Evolutionary conservation across 2,329 filamentous ascomycete genomes (phyloP).

Genomic region (Trichothecium roseum): DNA sequence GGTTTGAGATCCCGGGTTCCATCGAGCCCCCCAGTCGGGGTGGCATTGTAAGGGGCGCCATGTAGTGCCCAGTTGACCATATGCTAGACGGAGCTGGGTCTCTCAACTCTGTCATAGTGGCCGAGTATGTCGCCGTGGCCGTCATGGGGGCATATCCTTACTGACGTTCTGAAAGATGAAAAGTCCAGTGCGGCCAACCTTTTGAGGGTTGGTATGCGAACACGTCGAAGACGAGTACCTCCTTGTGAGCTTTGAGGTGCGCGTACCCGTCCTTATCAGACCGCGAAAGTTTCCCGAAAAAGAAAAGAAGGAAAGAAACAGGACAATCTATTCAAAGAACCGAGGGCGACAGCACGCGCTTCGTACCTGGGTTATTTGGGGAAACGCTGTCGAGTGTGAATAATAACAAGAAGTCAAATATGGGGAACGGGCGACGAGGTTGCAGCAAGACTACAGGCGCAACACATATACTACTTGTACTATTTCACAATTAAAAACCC

Average conservation of each 20-base stretch:
- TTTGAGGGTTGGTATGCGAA: too few species aligned
- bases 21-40: conserved; percentile 39
- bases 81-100: conserved; percentile 46
- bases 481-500: conserved; percentile 27
- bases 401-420: not conserved
- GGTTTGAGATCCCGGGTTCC: conserved; percentile 36
- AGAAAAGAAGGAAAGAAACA: not conserved
- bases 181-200: not conserved
- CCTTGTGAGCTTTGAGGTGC: too few species aligned
- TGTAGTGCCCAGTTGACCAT: conserved; percentile 42
- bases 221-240: too few species aligned
- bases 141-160: conserved; percentile 46
- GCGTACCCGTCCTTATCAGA: too few species aligned
- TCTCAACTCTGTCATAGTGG: conserved; percentile 55
- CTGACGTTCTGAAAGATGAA: conserved; percentile 5
- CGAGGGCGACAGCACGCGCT: not conserved
- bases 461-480: conserved; percentile 32
- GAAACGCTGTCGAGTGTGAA: not conserved
- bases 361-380: too few species aligned
- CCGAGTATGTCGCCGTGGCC: conserved; percentile 49
- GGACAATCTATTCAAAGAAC: not conserved
- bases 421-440: not conserved
- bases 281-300: too few species aligned
- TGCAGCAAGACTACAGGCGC: not conserved
- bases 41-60: conserved; percentile 41